These are phyloP conservation scores for Camellia sinensis DNA, from an alignment of 148 eudicot species.

Conservation along the genomic window DNA sequence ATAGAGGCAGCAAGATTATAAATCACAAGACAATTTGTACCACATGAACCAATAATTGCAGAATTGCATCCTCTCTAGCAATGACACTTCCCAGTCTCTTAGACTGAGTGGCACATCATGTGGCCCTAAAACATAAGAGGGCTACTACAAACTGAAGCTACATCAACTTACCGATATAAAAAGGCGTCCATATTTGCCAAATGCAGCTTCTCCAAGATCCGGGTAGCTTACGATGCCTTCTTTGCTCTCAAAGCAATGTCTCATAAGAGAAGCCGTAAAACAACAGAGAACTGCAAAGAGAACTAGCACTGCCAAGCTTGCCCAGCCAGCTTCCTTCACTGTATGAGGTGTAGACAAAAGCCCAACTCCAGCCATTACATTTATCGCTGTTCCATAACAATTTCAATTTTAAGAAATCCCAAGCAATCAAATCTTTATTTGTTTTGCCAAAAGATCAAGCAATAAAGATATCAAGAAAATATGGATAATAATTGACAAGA, in stretches of 20 bases:
- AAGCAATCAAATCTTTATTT: not conserved
- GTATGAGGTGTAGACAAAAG: constrained; percentile 81
- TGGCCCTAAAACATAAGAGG: not conserved
- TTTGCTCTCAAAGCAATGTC: constrained; percentile 72
- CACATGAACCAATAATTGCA: too few species aligned
- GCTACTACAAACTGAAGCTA: not conserved
- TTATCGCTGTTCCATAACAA: constrained; percentile 46
- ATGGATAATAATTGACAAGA: not conserved
- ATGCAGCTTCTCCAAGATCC: constrained; percentile 98
- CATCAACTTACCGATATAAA: constrained; percentile 70
- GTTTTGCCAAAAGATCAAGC: not conserved
- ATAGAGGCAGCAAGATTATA: too few species aligned
- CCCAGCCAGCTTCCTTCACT: constrained; percentile 85
- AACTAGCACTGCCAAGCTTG: constrained; percentile 53
- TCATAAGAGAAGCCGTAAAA: constrained; percentile 86
- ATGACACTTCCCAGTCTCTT: too few species aligned
- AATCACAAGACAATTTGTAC: too few species aligned
- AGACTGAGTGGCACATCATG: too few species aligned
- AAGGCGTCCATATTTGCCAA: constrained; percentile 83
- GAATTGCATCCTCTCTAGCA: too few species aligned
- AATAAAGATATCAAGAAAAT: not conserved
- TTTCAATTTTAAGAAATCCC: not conserved
- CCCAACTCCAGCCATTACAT: constrained; percentile 91
- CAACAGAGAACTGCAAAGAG: constrained; percentile 75
- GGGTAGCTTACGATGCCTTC: constrained; percentile 71